A percentile compares a stretch with the other conserved stretches of the same genome.
Conservation (phyloP, 2,329 filamentous ascomycete species). For the Clathrospora elynae region DNA sequence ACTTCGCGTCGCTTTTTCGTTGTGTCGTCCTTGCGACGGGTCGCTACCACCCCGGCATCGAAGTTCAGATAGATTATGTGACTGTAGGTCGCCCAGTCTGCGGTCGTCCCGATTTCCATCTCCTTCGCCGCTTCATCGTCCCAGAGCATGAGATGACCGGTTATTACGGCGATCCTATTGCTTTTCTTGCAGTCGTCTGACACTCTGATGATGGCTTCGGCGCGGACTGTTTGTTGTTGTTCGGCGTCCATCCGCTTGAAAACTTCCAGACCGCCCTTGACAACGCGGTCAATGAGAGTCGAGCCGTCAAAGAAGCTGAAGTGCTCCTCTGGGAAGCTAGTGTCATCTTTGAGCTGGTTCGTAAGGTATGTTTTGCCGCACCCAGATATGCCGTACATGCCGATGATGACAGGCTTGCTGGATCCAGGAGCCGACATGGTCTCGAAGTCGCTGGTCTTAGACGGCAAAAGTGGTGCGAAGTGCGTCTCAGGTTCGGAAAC, state of each 20-base stretch:
- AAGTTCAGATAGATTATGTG: slow-evolving; percentile 63
- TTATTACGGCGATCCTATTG: slow-evolving; percentile 54
- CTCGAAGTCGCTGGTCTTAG: neutral
- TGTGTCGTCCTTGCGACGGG: slow-evolving; percentile 49
- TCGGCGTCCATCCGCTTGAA: slow-evolving; percentile 50
- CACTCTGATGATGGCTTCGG: slow-evolving; percentile 55
- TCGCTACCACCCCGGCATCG: slow-evolving; percentile 42
- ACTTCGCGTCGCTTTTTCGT: slow-evolving; percentile 21
- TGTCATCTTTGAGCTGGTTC: slow-evolving; percentile 51
- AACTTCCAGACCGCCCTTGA: slow-evolving; percentile 54
- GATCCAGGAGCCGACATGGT: neutral
- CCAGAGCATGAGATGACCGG: slow-evolving; percentile 65
- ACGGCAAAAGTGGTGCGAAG: no score
- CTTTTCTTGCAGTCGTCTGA: slow-evolving; percentile 42
- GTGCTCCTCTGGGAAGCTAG: slow-evolving; percentile 19
- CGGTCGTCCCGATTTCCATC: slow-evolving; percentile 49
- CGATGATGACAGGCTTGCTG: slow-evolving; percentile 53
- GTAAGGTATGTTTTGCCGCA: slow-evolving; percentile 59
- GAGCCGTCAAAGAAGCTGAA: slow-evolving; percentile 62
- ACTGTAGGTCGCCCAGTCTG: slow-evolving; percentile 56
- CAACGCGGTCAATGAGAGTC: slow-evolving; percentile 51
- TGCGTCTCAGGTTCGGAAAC: no score
- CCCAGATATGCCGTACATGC: slow-evolving; percentile 62
- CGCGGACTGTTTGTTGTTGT: neutral
- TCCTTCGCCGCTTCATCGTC: slow-evolving; percentile 38